phyloP scores from a whole-genome alignment of 2,329 filamentous ascomycete genomes.

The Lachnellula subtilissima region DNA sequence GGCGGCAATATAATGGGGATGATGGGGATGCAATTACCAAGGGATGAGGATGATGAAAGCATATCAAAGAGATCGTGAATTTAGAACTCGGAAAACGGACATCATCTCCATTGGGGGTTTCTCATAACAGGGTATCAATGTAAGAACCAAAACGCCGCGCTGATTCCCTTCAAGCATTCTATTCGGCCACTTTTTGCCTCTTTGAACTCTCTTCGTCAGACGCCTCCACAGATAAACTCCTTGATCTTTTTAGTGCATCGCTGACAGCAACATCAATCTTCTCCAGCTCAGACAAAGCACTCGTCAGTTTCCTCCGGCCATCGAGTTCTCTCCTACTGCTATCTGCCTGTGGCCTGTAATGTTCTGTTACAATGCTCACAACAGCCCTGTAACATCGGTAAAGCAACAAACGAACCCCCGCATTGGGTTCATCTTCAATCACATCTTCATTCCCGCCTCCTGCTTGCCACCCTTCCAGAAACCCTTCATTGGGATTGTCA shows the following conservation, averaged over 20 bases:
- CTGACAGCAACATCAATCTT: constrained; percentile 23
- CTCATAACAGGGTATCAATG: constrained; percentile 17
- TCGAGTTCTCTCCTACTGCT: constrained; percentile 48
- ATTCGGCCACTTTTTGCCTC: constrained; percentile 16
- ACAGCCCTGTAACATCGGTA: constrained; percentile 56
- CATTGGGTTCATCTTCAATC: constrained; percentile 42
- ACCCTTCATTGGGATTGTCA: constrained; percentile 39
- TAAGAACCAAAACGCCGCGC: constrained; percentile 18
- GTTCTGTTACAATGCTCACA: constrained; percentile 48
- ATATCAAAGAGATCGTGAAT: not conserved
- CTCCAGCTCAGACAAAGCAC: constrained; percentile 43
- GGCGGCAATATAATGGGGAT: constrained; percentile 81
- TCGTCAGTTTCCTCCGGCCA: constrained; percentile 47
- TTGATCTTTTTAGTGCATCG: constrained; percentile 20
- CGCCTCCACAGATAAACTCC: constrained; percentile 15
- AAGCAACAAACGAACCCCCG: constrained; percentile 45
- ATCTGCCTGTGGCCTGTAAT: constrained; percentile 47
- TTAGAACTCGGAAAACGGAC: not conserved
- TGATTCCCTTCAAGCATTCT: constrained; percentile 1
- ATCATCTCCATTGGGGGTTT: constrained; percentile 11
- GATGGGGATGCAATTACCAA: constrained; percentile 77
- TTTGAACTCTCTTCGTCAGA: constrained; percentile 16
- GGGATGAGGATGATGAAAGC: constrained; percentile 57
- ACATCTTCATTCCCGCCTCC: constrained; percentile 24
- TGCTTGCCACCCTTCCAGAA: constrained; percentile 41